Base-by-base conservation (phyloP, 2,329 filamentous ascomycete genomes). In the Colletotrichum caudatum region DNA sequence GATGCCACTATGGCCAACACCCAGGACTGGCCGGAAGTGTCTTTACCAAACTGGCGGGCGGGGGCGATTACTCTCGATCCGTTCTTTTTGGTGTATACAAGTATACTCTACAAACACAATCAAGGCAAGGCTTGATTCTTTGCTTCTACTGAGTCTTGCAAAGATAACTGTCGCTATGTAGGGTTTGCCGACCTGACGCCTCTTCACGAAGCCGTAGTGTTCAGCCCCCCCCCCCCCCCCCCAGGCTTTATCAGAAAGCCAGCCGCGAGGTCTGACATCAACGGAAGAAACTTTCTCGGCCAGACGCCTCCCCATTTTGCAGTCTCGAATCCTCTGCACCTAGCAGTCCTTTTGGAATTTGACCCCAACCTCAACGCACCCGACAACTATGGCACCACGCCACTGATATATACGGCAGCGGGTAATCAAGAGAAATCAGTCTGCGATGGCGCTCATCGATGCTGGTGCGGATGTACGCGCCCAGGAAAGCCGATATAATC, bases 151-250 rank as follows among this genome's bases (percentile, higher is more conserved):
- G 29, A 16, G 12, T 50, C 14, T 61, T 3, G 8, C 41, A 4
- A 50, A 7, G 18, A 23, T 46, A 16, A 51, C 64, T 1, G 4
- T 4, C 2, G 6, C 16, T 5, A 20, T 11, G 9, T 4, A 70
- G 67, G 67, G 14, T 66, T 70, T 0, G 67, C 63, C 14, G 67
- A 41, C 3, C 51, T 70, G 63, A 44, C 67, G 0, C 63, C 63
- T 0, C 56, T 66, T 35, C 67, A 70, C 1, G 63, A 66, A 37
- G 67, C 67, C 44, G 14, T 70, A 1, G 3, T 66, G 0, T 39
- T 66, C 0, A 63, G 23, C 5, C 26, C 67, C n/a, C n/a, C n/a
- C n/a, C n/a, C n/a, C n/a, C n/a, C n/a, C n/a, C n/a, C n/a, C 4
- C 14, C 39, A 0, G 33, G 61, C 0, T 0, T 20, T 1, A 29